Conservation (phyloP, 2,329 filamentous ascomycete genomes). For the Conoideocrella luteorostrata region DNA sequence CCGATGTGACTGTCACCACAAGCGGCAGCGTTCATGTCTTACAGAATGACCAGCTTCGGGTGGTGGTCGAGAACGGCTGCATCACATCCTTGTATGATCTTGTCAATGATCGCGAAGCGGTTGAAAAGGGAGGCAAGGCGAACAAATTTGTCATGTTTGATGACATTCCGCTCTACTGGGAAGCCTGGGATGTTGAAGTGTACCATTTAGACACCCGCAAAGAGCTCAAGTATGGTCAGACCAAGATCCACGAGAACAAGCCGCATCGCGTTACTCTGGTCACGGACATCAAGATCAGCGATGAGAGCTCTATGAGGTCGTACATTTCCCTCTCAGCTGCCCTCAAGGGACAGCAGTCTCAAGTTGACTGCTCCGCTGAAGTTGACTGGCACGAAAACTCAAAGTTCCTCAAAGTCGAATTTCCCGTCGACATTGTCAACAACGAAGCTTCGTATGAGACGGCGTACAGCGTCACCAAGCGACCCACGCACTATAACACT, state of each 20-base stretch:
- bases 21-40: slow-evolving; percentile 63
- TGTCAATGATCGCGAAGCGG: slow-evolving; percentile 65
- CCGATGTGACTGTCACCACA: slow-evolving; percentile 47
- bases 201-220: slow-evolving; percentile 85
- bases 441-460: slow-evolving; percentile 94
- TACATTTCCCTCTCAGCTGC: slow-evolving; percentile 73
- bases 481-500: slow-evolving; percentile 97
- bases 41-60: slow-evolving; percentile 67
- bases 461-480: slow-evolving; percentile 80
- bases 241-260: slow-evolving; percentile 64
- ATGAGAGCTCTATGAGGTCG: slow-evolving; percentile 78
- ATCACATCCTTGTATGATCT: slow-evolving; percentile 83
- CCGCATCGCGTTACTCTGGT: slow-evolving; percentile 73
- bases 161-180: slow-evolving; percentile 95
- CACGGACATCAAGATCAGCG: slow-evolving; percentile 81
- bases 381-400: slow-evolving; percentile 97
- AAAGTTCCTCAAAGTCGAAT: slow-evolving; percentile 98
- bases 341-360: slow-evolving; percentile 51
- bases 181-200: slow-evolving; percentile 97
- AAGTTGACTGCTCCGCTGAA: slow-evolving; percentile 72
- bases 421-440: slow-evolving; percentile 85
- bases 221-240: slow-evolving; percentile 63
- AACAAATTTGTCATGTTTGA: slow-evolving; percentile 94
- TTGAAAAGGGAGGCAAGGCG: slow-evolving; percentile 67
- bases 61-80: slow-evolving; percentile 66